A percentile compares a stretch with the other conserved stretches of the same genome.
These are phyloP conservation scores for Penicillium canariense DNA, from an alignment of 495 filamentous ascomycete genomes.

Conservation along the genomic window DNA sequence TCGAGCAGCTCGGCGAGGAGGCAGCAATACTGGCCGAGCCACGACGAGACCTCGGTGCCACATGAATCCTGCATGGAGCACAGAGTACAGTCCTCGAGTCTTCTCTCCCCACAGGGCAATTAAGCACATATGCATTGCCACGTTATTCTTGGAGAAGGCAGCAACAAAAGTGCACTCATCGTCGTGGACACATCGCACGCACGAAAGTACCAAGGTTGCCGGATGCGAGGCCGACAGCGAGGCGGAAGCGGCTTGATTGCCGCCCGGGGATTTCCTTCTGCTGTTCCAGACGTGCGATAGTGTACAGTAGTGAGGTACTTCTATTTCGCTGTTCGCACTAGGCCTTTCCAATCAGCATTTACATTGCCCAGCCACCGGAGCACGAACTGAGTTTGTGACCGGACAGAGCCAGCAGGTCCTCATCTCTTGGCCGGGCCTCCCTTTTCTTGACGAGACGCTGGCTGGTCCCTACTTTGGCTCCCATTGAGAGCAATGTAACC, in stretches of 20 bases:
- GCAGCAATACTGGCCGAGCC: not conserved
- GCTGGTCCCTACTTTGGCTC: too few relatives aligned
- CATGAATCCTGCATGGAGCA: constrained; percentile 11
- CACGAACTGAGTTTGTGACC: not conserved
- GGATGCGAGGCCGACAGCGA: constrained; percentile 1
- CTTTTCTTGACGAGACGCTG: not conserved
- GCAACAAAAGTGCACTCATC: constrained; percentile 3
- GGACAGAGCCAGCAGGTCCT: not conserved
- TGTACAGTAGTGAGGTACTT: not conserved
- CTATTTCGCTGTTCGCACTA: not conserved
- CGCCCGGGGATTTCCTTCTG: not conserved
- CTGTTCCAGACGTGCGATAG: not conserved
- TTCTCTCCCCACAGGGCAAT: not conserved
- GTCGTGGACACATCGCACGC: not conserved
- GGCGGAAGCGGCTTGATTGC: not conserved
- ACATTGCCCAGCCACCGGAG: constrained; percentile 4
- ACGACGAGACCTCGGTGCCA: constrained; percentile 17
- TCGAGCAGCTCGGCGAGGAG: not conserved
- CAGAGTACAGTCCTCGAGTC: not conserved
- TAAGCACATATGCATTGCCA: not conserved
- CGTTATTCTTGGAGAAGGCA: not conserved
- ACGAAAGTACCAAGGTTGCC: not conserved
- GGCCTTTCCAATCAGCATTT: not conserved
- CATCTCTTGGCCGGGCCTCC: not conserved
- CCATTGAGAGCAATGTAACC: not conserved